phyloP scores from a whole-genome alignment of 495 filamentous ascomycete species.

The Aspergillus asperescens region DNA sequence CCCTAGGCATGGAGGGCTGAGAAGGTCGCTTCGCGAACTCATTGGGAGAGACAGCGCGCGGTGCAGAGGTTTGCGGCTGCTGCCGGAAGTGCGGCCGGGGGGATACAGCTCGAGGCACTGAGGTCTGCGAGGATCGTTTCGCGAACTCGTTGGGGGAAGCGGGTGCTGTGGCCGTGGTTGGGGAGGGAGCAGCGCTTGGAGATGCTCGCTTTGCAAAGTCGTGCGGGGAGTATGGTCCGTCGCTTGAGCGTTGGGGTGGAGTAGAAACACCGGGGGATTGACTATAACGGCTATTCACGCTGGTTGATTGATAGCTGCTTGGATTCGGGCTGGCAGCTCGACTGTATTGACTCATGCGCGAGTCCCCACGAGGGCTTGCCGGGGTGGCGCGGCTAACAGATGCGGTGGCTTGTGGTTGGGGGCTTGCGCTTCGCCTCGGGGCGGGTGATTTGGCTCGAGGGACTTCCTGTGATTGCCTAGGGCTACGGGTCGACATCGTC shows the following conservation, averaged over 20 bases:
- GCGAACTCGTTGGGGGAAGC: conserved; percentile 5
- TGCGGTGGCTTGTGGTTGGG: conserved; percentile 31
- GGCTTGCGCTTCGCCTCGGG: conserved; percentile 52
- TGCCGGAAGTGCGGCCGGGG: neutral
- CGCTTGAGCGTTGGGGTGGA: conserved; percentile 48
- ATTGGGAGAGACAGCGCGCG: neutral
- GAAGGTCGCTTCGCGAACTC: neutral
- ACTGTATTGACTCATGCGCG: conserved; percentile 38
- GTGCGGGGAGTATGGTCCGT: conserved; percentile 50
- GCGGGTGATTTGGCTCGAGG: conserved; percentile 47
- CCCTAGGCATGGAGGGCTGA: neutral
- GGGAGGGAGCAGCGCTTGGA: conserved; percentile 1
- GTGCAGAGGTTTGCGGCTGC: neutral
- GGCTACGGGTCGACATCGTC: conserved; percentile 25
- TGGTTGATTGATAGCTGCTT: conserved; percentile 37
- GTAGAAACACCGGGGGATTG: conserved; percentile 33
- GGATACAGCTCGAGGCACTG: neutral
- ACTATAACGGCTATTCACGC: conserved; percentile 36
- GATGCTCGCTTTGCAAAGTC: conserved; percentile 44
- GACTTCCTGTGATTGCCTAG: conserved; percentile 31
- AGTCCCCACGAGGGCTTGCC: conserved; percentile 33
- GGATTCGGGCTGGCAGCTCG: conserved; percentile 34
- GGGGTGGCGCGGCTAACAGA: too few relatives aligned
- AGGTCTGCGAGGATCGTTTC: neutral
- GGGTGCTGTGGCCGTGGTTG: neutral